A percentile compares a stretch with the other conserved stretches of the same genome.
Conservation (phyloP, 805 yeast species). For the Yarrowia sp. region DNA sequence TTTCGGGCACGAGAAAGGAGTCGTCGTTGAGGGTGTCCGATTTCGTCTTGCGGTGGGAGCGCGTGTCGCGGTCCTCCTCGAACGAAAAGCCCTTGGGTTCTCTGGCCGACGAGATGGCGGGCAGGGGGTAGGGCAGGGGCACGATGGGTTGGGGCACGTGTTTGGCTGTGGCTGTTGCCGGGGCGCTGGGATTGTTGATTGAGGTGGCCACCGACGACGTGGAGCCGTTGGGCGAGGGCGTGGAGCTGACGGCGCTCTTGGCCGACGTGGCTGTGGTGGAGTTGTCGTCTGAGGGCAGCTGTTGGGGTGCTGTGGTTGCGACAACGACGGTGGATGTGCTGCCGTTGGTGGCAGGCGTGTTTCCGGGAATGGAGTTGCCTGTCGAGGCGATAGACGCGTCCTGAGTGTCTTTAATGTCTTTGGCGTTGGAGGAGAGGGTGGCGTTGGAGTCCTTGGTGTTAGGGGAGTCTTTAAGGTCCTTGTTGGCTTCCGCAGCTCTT, state of each 20-base stretch:
- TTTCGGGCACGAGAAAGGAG: constrained; percentile 7
- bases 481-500: background rate
- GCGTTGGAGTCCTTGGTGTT: background rate
- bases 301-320: background rate
- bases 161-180: background rate
- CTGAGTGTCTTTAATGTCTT: no score
- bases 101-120: constrained; percentile 7
- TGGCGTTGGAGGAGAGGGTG: no score
- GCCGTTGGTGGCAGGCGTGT: background rate
- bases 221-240: background rate
- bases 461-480: no score
- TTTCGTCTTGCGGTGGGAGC: constrained; percentile 20
- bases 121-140: constrained; percentile 12
- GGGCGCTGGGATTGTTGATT: background rate
- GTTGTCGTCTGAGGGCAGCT: background rate
- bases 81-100: background rate
- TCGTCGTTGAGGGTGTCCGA: constrained; percentile 16
- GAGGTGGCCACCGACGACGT: constrained; percentile 3
- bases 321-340: background rate
- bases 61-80: background rate
- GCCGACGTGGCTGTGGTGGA: background rate
- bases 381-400: background rate
- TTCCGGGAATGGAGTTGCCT: background rate
- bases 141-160: constrained; percentile 10
- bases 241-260: background rate